phyloP scores from a whole-genome alignment of 2,329 filamentous ascomycete genomes.

The Chaetothyriales sp. region DNA sequence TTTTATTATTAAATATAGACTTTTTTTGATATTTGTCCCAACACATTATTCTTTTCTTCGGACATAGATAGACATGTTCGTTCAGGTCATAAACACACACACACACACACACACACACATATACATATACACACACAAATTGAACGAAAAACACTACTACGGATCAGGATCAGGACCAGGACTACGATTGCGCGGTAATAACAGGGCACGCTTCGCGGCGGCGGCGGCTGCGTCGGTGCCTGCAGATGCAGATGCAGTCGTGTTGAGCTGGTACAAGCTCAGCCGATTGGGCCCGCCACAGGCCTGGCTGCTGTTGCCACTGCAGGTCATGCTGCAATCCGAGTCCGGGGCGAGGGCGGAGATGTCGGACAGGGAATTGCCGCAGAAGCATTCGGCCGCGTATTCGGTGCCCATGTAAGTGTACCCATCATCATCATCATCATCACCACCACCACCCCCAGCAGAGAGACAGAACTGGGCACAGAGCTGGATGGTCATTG shows the following conservation, averaged over 20 bases:
- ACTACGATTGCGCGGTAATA: not conserved
- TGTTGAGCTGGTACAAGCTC: conserved; percentile 8
- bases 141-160: too few species aligned
- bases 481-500: conserved; percentile 17
- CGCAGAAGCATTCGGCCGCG: conserved; percentile 23
- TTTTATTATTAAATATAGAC: too few species aligned
- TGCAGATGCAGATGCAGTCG: not conserved
- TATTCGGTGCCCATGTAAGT: conserved; percentile 27
- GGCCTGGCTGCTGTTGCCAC: conserved; percentile 14
- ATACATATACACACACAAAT: too few species aligned
- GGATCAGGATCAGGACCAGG: not conserved
- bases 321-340: conserved; percentile 13
- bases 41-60: too few species aligned
- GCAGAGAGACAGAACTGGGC: conserved; percentile 5
- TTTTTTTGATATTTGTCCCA: too few species aligned
- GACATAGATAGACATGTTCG: too few species aligned
- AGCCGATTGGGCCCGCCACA: conserved; percentile 17
- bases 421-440: conserved; percentile 15
- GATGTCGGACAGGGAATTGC: conserved; percentile 10
- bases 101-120: too few species aligned
- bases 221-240: too few species aligned
- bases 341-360: not conserved
- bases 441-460: conserved; percentile 5
- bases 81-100: too few species aligned
- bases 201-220: not conserved